These are phyloP conservation scores for Russula griseocarnosa DNA, from an alignment of 768 basidiomycete genomes.

Conservation along the genomic window DNA sequence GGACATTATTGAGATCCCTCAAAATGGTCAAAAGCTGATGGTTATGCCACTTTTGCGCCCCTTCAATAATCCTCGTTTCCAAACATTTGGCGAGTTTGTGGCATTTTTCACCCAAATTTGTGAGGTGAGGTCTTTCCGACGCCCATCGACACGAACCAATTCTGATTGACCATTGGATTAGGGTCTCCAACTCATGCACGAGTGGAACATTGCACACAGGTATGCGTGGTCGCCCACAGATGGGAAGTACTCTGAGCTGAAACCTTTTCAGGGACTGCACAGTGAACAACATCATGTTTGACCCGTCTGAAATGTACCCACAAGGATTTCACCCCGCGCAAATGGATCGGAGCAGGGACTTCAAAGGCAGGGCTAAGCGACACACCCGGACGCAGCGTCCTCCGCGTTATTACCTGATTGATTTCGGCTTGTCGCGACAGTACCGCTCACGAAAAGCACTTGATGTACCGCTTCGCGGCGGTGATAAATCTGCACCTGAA, in stretches of 20 bases:
- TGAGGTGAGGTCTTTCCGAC: conserved; percentile 24
- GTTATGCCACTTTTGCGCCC: conserved; percentile 30
- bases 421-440: conserved; percentile 33
- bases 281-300: conserved; percentile 22
- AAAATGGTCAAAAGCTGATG: conserved; percentile 14
- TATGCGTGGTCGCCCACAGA: not conserved
- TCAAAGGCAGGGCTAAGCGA: conserved; percentile 21
- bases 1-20: conserved; percentile 28
- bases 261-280: conserved; percentile 15
- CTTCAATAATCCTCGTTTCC: conserved; percentile 30
- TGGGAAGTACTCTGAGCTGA: not conserved
- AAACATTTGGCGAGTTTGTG: conserved; percentile 31
- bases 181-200: conserved; percentile 32
- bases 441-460: conserved; percentile 25
- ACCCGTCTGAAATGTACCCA: conserved; percentile 19
- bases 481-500: conserved; percentile 33
- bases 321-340: conserved; percentile 19
- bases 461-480: conserved; percentile 30
- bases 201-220: conserved; percentile 29
- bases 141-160: not conserved
- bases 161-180: not conserved
- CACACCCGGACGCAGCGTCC: conserved; percentile 31
- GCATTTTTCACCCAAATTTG: conserved; percentile 31
- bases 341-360: conserved; percentile 7
- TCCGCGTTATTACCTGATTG: conserved; percentile 34